Evolutionary conservation across 1,284 basidiomycete species (phyloP).

Genomic region (Boletus calvinii): DNA sequence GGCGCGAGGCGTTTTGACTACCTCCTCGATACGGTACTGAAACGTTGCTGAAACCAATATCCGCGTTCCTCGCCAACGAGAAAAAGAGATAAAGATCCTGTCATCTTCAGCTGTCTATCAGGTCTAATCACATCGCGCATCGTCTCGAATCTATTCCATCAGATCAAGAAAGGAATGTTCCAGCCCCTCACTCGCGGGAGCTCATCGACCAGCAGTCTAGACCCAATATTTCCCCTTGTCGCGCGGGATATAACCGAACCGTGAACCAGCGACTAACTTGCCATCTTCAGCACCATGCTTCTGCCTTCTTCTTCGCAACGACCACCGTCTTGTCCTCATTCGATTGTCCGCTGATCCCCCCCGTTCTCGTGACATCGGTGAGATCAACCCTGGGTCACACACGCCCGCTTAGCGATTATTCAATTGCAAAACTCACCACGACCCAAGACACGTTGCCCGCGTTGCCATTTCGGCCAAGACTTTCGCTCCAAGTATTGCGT

Average conservation of each 20-base stretch:
- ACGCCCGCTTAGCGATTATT: conserved; percentile 11
- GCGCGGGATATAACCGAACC: background rate
- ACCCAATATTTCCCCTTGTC: background rate
- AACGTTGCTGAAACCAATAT: conserved; percentile 3
- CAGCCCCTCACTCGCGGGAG: background rate
- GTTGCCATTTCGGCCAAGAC: background rate
- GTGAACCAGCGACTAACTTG: background rate
- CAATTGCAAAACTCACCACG: conserved; percentile 11
- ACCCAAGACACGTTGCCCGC: conserved; percentile 19
- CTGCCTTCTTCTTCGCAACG: background rate
- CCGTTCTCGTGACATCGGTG: background rate
- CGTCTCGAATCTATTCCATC: background rate
- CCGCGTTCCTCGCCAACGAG: conserved; percentile 19
- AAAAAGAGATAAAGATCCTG: background rate
- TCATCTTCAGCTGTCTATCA: background rate
- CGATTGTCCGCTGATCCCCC: conserved; percentile 9
- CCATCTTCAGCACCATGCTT: background rate
- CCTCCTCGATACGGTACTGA: background rate
- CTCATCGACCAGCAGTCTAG: background rate
- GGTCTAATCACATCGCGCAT: conserved; percentile 7
- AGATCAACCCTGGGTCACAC: conserved; percentile 2
- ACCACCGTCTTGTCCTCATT: conserved; percentile 2
- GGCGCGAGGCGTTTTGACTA: background rate
- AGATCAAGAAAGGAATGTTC: background rate
- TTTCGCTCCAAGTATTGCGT: background rate